Base-by-base conservation (phyloP, 208 protist genomes). In the Spongospora subterranea region DNA sequence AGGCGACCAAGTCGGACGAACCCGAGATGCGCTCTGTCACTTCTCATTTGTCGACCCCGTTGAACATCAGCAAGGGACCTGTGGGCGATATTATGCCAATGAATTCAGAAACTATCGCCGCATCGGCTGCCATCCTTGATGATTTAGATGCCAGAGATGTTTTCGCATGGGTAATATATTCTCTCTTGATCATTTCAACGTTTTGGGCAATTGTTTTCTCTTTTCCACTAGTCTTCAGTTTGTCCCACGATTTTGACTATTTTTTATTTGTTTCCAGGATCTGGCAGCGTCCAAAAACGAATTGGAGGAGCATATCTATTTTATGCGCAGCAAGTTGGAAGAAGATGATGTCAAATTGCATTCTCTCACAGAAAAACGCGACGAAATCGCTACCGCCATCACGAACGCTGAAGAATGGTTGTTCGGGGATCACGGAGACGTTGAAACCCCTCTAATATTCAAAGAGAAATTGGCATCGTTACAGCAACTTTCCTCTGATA, bases 11-110 rank as follows among this genome's bases (percentile, higher is more conserved):
- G 29, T 65, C 54, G 54, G 54, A 65, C 20, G 40, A 35, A 43
- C 35, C 40, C 35, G 71, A 82, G 71, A 82, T 82, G 71, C 71
- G 71, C n/a, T n/a, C 71, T 43, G 71, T 82, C 6, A 82, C 17
- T n/a, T 40, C 6, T 6, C 6, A 6, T 6, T n/a, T 45, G 35
- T n/a, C 6, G 35, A 82, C 71, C n/a, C 40, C 71, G 6, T 6
- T 82, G n/a, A 82, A 35, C 13, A 82, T 82, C 71, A 45, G 6
- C 6, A 43, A 45, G 71, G n/a, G 13, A 43, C 35, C 71, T 6
- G 6, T 82, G 6, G 71, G 71, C 17, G 13, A 35, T 13, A 82
- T 82, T 82, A 6, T 20, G 17, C n/a, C 35, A 6, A 6, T 82
- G 17, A n/a, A 82, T 82, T 6, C 6, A 6, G n/a, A 35, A 6